A percentile compares a stretch with the other conserved stretches of the same genome.
Conservation (phyloP, 2,329 filamentous ascomycete genomes). For the Coniochaeta sp. region DNA sequence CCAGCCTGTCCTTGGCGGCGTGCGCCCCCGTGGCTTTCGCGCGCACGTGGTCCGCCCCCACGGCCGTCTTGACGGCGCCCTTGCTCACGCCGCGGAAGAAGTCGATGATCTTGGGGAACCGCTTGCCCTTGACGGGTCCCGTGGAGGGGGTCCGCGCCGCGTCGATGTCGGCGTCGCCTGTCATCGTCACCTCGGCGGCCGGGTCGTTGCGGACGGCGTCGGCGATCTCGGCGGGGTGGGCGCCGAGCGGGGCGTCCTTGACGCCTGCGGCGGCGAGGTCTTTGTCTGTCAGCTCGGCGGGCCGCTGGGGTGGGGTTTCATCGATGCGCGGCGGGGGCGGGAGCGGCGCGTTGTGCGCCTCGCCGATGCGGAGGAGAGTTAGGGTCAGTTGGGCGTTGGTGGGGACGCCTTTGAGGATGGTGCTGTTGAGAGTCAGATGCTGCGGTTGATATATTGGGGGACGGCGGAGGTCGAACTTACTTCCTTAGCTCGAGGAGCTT, state of each 20-base stretch:
- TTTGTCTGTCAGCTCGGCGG: slow-evolving; percentile 31
- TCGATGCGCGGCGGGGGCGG: slow-evolving; percentile 45
- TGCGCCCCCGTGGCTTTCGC: slow-evolving; percentile 50
- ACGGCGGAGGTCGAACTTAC: slow-evolving; percentile 10
- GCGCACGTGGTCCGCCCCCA: slow-evolving; percentile 64
- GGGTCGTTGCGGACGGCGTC: slow-evolving; percentile 47
- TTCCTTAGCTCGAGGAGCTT: slow-evolving; percentile 57
- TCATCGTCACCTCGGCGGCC: slow-evolving; percentile 13
- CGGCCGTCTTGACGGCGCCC: slow-evolving; percentile 63
- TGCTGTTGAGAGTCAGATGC: slow-evolving; percentile 21
- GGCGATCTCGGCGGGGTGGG: slow-evolving; percentile 58
- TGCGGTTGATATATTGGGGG: not conserved
- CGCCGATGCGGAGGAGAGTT: slow-evolving; percentile 73
- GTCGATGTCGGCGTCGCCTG: slow-evolving; percentile 36
- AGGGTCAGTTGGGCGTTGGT: slow-evolving; percentile 81
- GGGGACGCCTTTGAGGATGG: slow-evolving; percentile 71
- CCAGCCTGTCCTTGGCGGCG: slow-evolving; percentile 63
- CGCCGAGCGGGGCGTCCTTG: slow-evolving; percentile 46
- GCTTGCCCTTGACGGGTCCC: slow-evolving; percentile 23
- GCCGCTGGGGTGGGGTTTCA: slow-evolving; percentile 25
- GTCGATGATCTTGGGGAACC: slow-evolving; percentile 42
- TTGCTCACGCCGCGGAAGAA: slow-evolving; percentile 66
- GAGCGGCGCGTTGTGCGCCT: slow-evolving; percentile 72
- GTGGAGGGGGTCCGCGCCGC: slow-evolving; percentile 31
- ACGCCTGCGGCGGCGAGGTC: slow-evolving; percentile 41